Evolutionary conservation across 345 rosid genomes (phyloP).

Genomic region (Populus tremula): DNA sequence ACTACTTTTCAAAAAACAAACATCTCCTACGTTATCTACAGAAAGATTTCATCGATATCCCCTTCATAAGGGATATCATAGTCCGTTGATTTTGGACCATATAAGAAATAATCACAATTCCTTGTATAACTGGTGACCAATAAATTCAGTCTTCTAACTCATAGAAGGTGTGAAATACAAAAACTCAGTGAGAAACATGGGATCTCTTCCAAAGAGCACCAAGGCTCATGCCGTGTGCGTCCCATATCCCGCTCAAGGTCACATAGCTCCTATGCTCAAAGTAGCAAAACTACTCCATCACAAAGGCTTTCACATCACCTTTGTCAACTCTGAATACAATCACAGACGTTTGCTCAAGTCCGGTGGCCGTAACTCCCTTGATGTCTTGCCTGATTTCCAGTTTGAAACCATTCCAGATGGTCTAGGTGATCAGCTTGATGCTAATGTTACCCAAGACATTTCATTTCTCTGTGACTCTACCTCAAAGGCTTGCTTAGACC

Average conservation of each 20-base stretch:
- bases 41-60: no score
- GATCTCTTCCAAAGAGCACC: no score
- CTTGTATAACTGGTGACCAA: no score
- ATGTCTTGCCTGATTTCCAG: neutral
- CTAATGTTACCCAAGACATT: neutral
- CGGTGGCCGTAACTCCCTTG: neutral
- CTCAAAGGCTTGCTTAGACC: neutral
- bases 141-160: no score
- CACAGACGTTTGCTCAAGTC: neutral
- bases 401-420: slow-evolving; percentile 2
- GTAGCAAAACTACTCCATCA: slow-evolving; percentile 38
- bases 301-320: slow-evolving; percentile 40
- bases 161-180: no score
- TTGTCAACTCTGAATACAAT: slow-evolving; percentile 27
- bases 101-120: no score
- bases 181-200: no score
- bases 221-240: slow-evolving; percentile 31
- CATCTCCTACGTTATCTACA: no score
- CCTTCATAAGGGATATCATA: no score
- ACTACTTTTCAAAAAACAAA: no score
- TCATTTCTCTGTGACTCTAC: neutral
- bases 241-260: slow-evolving; percentile 43
- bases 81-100: no score
- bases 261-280: slow-evolving; percentile 31
- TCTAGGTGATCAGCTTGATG: neutral